Evolutionary conservation across 2,329 filamentous ascomycete species (phyloP).

Genomic region (Alternaria gaisen): DNA sequence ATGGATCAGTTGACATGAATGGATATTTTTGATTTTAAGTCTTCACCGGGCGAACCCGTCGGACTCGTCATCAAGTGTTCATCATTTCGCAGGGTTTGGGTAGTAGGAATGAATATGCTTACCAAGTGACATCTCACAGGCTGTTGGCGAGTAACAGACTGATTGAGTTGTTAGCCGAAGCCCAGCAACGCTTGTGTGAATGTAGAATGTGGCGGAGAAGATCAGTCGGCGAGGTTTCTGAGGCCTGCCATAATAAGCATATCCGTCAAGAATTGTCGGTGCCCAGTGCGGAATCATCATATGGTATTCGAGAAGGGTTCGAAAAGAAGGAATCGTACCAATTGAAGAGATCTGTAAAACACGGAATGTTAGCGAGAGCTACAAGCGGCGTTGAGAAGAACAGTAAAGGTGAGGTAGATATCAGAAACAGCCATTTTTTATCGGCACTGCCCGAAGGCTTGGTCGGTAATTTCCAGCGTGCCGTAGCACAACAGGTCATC

Average conservation of each 20-base stretch:
- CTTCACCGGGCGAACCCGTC: conserved; percentile 75
- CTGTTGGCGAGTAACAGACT: neutral
- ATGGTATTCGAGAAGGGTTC: conserved; percentile 29
- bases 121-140: conserved; percentile 10
- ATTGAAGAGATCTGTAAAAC: conserved; percentile 9
- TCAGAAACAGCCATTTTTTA: conserved; percentile 55
- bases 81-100: conserved; percentile 51
- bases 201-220: conserved; percentile 17
- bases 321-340: conserved; percentile 38
- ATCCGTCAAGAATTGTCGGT: conserved; percentile 87
- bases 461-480: conserved; percentile 58
- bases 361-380: conserved; percentile 25
- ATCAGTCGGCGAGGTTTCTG: conserved; percentile 99
- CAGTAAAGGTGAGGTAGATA: conserved; percentile 25
- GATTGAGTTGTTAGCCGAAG: conserved; percentile 18
- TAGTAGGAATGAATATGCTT: conserved; percentile 24
- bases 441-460: conserved; percentile 53
- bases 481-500: conserved; percentile 54
- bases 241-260: conserved; percentile 93
- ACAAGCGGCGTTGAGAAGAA: conserved; percentile 6
- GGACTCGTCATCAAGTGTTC: conserved; percentile 77
- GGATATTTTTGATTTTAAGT: conserved; percentile 66
- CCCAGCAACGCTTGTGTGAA: conserved; percentile 3
- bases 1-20: conserved; percentile 69
- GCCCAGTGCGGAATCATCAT: conserved; percentile 98